Base-by-base conservation (phyloP, 495 filamentous ascomycete species). In the Daldinia childiae region DNA sequence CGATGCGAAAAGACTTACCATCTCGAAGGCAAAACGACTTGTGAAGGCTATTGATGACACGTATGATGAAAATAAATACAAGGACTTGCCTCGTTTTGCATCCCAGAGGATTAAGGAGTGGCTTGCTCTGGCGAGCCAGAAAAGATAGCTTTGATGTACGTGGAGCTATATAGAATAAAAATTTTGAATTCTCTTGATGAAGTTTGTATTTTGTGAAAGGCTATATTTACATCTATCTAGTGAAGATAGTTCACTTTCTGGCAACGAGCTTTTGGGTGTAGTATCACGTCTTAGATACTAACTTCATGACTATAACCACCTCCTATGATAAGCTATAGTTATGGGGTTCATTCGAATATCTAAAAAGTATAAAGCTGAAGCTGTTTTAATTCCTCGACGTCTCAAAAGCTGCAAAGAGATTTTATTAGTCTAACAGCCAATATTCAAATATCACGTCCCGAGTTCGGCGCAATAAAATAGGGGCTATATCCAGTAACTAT, bases 1-100 rank as follows among this genome's bases (percentile, higher is more conserved):
- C 26, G 67, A 62, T 51, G 69, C 67, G 32, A 75, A 76, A 55
- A 71, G 76, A 38, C 56, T 80, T 12, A 41, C 68, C 0, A 45
- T 79, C 51, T 51, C 55, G 26, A 77, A 73, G 58, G 77, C 76
- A 7, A 74, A 63, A 66, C 68, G 74, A 4, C 62, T 80, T 24
- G 64, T 36, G 14, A 41, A 63, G 50, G 66, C 62, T 36, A 78
- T 80, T 32, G 69, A 80, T 48, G 71, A 68, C 26, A 78, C 78
- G 15, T 80, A 79, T 32, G 73, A 78, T 63, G 70, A n/a, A 29
- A 60, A 77, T 60, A 76, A 68, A 54, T 80, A 75, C 41, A 72
- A 77, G 30, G 71, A 62, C 26, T 12, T 79, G 63, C 77, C 77
- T 55, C 75, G 69, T 24, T 17, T 70, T 45, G 78, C 75, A 32